Evolutionary conservation across 2,329 filamentous ascomycete genomes (phyloP).

Genomic region (Bipolaris sorokiniana): DNA sequence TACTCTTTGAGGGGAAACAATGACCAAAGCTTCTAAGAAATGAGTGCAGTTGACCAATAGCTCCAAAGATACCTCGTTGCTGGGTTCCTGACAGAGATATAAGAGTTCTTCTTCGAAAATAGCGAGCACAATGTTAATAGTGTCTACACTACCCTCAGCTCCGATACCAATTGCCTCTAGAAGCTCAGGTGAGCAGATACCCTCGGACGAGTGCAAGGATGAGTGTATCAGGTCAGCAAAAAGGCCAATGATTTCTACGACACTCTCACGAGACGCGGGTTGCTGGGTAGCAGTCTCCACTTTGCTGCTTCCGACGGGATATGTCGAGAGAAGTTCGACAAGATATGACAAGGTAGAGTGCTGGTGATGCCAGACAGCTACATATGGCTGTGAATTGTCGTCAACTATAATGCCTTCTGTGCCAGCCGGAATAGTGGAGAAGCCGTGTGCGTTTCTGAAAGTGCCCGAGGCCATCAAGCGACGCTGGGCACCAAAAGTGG

Average conservation of each 20-base stretch:
- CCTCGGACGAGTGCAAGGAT: constrained; percentile 39
- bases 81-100: constrained; percentile 58
- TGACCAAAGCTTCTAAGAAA: constrained; percentile 76
- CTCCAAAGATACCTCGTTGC: constrained; percentile 67
- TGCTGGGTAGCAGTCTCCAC: constrained; percentile 55
- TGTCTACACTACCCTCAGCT: constrained; percentile 67
- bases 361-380: constrained; percentile 73
- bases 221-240: constrained; percentile 70
- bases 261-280: constrained; percentile 63
- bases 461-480: constrained; percentile 29
- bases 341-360: constrained; percentile 83
- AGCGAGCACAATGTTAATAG: constrained; percentile 81
- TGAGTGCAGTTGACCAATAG: constrained; percentile 77
- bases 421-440: constrained; percentile 69
- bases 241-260: constrained; percentile 75
- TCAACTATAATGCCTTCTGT: constrained; percentile 75
- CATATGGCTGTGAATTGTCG: constrained; percentile 72
- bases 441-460: constrained; percentile 32
- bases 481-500: constrained; percentile 30
- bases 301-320: constrained; percentile 61
- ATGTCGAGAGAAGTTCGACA: constrained; percentile 75
- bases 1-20: constrained; percentile 77
- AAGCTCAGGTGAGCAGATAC: constrained; percentile 37
- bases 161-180: constrained; percentile 43
- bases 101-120: constrained; percentile 76